Conservation (phyloP, 164 flowering plant genomes). For the Cinnamomum chago region DNA sequence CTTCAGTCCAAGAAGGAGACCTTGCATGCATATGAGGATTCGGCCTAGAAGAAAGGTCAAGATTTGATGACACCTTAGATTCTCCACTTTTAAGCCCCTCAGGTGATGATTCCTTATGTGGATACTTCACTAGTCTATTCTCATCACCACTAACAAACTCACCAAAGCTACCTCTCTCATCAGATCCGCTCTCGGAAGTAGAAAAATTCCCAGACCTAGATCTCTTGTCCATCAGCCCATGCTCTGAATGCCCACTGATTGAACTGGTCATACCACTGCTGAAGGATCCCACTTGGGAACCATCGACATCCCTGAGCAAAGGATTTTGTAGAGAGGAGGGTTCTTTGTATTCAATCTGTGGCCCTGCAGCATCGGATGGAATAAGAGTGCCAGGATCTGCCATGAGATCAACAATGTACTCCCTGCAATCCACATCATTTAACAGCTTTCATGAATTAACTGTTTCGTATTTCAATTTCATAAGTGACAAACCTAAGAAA, state of each 20-base stretch:
- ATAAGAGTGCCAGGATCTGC: constrained; percentile 96
- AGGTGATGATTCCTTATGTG: constrained; percentile 12
- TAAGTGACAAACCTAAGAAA: background rate
- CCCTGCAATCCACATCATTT: constrained; percentile 52
- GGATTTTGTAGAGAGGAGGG: constrained; percentile 40
- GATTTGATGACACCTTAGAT: constrained; percentile 17
- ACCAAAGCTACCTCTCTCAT: constrained; percentile 17
- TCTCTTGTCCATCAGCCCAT: constrained; percentile 34
- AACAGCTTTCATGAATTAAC: constrained; percentile 5
- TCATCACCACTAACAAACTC: constrained; percentile 13
- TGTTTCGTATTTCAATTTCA: background rate
- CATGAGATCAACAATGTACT: constrained; percentile 94
- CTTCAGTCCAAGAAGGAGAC: constrained; percentile 98
- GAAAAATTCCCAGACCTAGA: constrained; percentile 25
- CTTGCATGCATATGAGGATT: constrained; percentile 51
- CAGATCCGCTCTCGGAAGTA: constrained; percentile 26
- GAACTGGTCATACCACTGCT: constrained; percentile 54
- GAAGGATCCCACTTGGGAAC: constrained; percentile 44
- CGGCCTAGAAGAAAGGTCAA: constrained; percentile 18
- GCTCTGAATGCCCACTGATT: constrained; percentile 36
- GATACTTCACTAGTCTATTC: constrained; percentile 16
- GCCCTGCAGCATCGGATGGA: constrained; percentile 77
- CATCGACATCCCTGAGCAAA: constrained; percentile 43
- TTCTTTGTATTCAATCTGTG: constrained; percentile 49
- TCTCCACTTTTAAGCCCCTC: constrained; percentile 23